Conservation (phyloP, 1,139 yeast genomes). For the Chernovozyma sophiae-reginae region DNA sequence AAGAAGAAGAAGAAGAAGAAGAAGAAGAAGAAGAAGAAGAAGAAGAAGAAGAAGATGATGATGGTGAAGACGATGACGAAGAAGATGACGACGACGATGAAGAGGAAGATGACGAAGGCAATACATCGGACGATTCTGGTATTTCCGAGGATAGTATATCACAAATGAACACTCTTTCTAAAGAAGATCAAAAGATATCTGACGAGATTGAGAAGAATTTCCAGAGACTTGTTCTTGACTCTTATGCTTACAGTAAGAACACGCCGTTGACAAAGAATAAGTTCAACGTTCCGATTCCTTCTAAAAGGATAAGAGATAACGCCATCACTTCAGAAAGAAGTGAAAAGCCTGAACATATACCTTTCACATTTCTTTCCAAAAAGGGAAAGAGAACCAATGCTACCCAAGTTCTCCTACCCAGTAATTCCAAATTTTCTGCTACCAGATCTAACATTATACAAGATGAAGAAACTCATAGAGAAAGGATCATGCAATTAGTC, state of each 20-base stretch:
- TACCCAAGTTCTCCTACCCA: conserved; percentile 45
- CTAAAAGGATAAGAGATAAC: conserved; percentile 7
- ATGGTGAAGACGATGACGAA: conserved; percentile 13
- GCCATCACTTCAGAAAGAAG: conserved; percentile 8
- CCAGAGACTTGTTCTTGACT: conserved; percentile 45
- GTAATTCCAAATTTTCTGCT: conserved; percentile 45
- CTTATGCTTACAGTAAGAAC: conserved; percentile 34
- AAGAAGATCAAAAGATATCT: conserved; percentile 41
- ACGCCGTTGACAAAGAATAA: conserved; percentile 9
- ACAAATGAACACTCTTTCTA: neutral
- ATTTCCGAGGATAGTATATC: conserved; percentile 6
- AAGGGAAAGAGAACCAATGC: conserved; percentile 45
- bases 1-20: conserved; percentile 8
- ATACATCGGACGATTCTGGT: conserved; percentile 9
- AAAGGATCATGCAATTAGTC: conserved; percentile 41
- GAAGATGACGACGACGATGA: conserved; percentile 10
- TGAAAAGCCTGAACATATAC: conserved; percentile 18
- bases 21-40: conserved; percentile 11
- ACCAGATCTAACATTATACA: conserved; percentile 29
- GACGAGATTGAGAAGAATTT: conserved; percentile 54
- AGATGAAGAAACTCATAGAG: conserved; percentile 31
- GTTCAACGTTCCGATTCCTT: conserved; percentile 21
- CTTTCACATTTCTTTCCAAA: conserved; percentile 53
- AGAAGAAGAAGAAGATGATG: conserved; percentile 16
- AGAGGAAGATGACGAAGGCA: conserved; percentile 12